Conservation (phyloP, 441 rosid species). For the Populus trichocarpa region DNA sequence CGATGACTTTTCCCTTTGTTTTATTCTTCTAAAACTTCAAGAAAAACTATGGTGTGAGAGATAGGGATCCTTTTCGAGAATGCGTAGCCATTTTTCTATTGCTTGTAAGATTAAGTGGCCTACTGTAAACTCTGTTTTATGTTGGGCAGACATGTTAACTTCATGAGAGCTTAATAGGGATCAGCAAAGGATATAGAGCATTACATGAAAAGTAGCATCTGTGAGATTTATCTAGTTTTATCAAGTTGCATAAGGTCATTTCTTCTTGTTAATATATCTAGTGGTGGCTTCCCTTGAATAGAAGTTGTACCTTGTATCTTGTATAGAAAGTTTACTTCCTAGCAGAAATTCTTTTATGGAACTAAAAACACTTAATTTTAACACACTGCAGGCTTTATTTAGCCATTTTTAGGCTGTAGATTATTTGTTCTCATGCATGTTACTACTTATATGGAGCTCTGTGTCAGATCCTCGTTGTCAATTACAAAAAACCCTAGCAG, state of each 20-base stretch:
- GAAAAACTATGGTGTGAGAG: background rate
- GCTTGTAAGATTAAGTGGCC: background rate
- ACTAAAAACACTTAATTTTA: conserved; percentile 11
- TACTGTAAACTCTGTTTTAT: background rate
- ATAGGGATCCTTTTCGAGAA: background rate
- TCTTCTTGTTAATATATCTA: background rate
- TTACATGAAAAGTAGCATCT: background rate
- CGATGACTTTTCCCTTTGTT: background rate
- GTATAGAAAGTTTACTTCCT: background rate
- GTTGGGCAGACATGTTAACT: background rate
- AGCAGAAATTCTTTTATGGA: conserved; percentile 1
- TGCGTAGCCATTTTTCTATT: background rate
- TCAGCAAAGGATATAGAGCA: background rate
- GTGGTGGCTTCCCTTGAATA: background rate
- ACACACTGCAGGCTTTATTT: conserved; percentile 17
- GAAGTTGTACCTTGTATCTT: background rate
- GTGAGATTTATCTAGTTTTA: background rate
- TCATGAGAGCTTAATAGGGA: background rate
- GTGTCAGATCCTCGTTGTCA: background rate
- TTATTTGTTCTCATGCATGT: conserved; percentile 3
- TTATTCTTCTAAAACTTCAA: background rate
- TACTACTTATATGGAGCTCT: background rate
- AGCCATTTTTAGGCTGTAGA: conserved; percentile 11
- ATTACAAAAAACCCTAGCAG: background rate
- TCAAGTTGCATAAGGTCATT: background rate